Conservation (phyloP, 768 basidiomycete genomes). For the Mycena pura region DNA sequence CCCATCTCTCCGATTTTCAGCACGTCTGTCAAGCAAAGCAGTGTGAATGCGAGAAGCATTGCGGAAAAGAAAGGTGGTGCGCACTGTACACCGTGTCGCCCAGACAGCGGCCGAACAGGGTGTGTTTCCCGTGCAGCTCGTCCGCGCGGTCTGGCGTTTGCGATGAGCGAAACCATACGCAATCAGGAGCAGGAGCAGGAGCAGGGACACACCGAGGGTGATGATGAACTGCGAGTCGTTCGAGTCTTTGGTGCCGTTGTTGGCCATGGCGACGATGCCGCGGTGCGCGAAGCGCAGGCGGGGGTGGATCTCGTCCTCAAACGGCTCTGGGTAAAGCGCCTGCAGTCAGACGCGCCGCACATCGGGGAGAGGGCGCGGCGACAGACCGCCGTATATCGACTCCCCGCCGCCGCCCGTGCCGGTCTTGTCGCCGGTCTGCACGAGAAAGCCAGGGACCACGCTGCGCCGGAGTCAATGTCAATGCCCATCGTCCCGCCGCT, state of each 20-base stretch:
- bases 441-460: conserved; percentile 90
- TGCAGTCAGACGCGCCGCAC: too few relatives aligned
- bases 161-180: conserved; percentile 3
- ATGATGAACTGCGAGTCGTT: conserved; percentile 97
- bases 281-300: conserved; percentile 89
- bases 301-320: conserved; percentile 94
- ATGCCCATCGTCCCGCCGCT: neutral
- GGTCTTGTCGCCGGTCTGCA: conserved; percentile 94
- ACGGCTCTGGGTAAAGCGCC: conserved; percentile 85
- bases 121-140: conserved; percentile 93
- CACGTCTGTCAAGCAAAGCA: conserved; percentile 62
- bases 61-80: conserved; percentile 33
- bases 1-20: conserved; percentile 92
- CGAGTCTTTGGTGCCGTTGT: conserved; percentile 82
- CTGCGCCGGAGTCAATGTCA: conserved; percentile 41
- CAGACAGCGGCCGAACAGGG: conserved; percentile 88
- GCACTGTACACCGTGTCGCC: conserved; percentile 91
- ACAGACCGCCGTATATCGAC: conserved; percentile 88
- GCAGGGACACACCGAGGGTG: conserved; percentile 78
- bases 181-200: too few relatives aligned
- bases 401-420: conserved; percentile 93
- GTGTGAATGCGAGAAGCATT: neutral
- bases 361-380: too few relatives aligned
- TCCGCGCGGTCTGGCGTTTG: conserved; percentile 76
- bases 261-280: conserved; percentile 94